phyloP scores from a whole-genome alignment of 2,329 filamentous ascomycete species.

The Venturia carpophila region DNA sequence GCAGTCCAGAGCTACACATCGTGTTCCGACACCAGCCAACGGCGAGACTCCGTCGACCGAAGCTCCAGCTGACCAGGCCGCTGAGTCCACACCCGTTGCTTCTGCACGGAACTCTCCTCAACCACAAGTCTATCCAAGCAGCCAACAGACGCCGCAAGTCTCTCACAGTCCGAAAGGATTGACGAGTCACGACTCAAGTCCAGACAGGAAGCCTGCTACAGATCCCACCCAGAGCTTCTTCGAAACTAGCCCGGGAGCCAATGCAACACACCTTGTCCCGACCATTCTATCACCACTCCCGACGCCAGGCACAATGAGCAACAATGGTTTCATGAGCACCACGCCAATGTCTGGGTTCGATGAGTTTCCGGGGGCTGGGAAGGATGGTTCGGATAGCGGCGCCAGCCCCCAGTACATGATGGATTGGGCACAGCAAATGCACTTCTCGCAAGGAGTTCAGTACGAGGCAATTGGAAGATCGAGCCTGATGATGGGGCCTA shows the following conservation, averaged over 20 bases:
- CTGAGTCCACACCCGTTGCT: slow-evolving; percentile 25
- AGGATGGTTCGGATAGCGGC: slow-evolving; percentile 35
- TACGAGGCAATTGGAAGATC: slow-evolving; percentile 36
- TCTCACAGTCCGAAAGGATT: background rate
- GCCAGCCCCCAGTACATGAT: slow-evolving; percentile 39
- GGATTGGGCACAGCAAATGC: slow-evolving; percentile 40
- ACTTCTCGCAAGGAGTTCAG: slow-evolving; percentile 32
- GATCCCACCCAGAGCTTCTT: slow-evolving; percentile 34
- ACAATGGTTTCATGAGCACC: slow-evolving; percentile 33
- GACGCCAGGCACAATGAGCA: slow-evolving; percentile 28
- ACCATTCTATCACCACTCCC: slow-evolving; percentile 33
- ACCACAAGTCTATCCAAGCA: slow-evolving; percentile 22
- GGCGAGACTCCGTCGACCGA: slow-evolving; percentile 4
- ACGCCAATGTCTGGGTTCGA: slow-evolving; percentile 41
- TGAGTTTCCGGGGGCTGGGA: slow-evolving; percentile 33
- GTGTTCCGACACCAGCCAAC: slow-evolving; percentile 16
- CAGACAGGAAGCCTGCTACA: slow-evolving; percentile 23
- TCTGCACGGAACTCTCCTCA: slow-evolving; percentile 32
- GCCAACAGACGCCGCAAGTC: slow-evolving; percentile 1
- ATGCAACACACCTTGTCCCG: slow-evolving; percentile 25
- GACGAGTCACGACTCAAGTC: slow-evolving; percentile 7
- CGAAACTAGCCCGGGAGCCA: slow-evolving; percentile 34
- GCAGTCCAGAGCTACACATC: slow-evolving; percentile 36
- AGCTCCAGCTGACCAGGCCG: slow-evolving; percentile 31
- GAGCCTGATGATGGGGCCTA: slow-evolving; percentile 34